Conservation (phyloP, 1,284 basidiomycete genomes). For the Leccinum fuscescens region DNA sequence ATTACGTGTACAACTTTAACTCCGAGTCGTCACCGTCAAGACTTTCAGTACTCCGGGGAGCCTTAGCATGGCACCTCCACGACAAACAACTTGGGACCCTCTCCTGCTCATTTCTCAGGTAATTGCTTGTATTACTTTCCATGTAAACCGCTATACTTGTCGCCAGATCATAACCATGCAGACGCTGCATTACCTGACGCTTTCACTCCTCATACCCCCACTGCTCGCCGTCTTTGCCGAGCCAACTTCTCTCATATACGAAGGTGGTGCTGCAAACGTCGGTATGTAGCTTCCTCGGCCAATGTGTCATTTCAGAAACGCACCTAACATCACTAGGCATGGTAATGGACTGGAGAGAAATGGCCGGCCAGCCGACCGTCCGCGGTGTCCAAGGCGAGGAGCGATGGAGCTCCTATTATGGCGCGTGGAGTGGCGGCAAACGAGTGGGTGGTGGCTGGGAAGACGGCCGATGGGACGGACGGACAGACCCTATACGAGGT, state of each 20-base stretch:
- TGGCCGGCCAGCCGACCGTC: conserved; percentile 80
- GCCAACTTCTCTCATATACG: conserved; percentile 71
- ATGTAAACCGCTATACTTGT: conserved; percentile 4
- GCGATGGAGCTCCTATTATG: conserved; percentile 62
- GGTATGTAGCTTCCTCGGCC: conserved; percentile 44
- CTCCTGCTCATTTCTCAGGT: conserved; percentile 72
- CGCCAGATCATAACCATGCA: conserved; percentile 87
- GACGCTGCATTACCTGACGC: conserved; percentile 87
- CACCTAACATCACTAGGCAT: conserved; percentile 50
- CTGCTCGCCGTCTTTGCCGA: conserved; percentile 77
- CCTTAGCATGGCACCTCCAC: conserved; percentile 26
- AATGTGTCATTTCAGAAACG: background rate
- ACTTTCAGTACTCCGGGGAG: background rate
- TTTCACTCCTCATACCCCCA: conserved; percentile 82
- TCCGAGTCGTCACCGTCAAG: background rate
- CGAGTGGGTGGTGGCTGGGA: conserved; percentile 58
- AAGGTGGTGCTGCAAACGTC: conserved; percentile 82
- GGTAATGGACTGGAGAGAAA: conserved; percentile 97
- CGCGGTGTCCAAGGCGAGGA: conserved; percentile 58
- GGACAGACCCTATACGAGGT: conserved; percentile 72
- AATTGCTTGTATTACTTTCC: conserved; percentile 1
- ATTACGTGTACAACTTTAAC: conserved; percentile 16
- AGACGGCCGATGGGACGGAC: conserved; percentile 52
- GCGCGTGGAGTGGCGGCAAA: conserved; percentile 76
- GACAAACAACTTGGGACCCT: conserved; percentile 68